Base-by-base conservation (phyloP, 2,329 filamentous ascomycete genomes). In the Penicillium sp. region DNA sequence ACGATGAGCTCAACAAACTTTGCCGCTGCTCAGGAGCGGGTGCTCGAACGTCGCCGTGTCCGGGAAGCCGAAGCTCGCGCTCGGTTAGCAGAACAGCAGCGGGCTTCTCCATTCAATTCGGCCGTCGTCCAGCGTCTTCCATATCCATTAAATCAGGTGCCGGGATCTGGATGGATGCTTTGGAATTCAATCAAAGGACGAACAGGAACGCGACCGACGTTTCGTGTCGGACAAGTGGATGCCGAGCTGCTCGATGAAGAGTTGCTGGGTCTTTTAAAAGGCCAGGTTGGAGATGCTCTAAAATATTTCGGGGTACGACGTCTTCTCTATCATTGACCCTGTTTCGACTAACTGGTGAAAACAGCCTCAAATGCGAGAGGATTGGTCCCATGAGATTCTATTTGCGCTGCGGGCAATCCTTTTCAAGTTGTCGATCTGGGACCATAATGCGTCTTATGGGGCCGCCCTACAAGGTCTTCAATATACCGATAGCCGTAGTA, bases 361-460 rank as follows among this genome's bases (percentile, higher is more conserved):
- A 13, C 44, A 72, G 61, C 59, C 73, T 11, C 79, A 89, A 61
- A 66, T 94, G 30, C 78, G 84, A 41, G 87, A 95, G 61, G 85
- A 94, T 56, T 95, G 86, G 80, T 80, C 81, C 10, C 74, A 85
- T 35, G 92, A 96, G 67, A 90, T 96, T 37, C 73, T 84, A 45
- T 73, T 95, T 17, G 76, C 72, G 0, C 72, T 98, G 39, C 76
- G 90, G 31, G 79, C 83, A 2, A 71, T 88, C 2, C 71, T 98
- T 6, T 98, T 95, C 73, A 98, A 98, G 66, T 76, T 98, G 45
- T 87, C 85, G 11, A 82, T 98, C 41, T 98, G 92, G 92, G 89
- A 96, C 63, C 86, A 95, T 62, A 82, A 95, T 62, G 86, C 92
- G 26, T 93, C 85, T 4, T 96, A 98, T 64, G 92, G 92, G 43